A percentile compares a stretch with the other conserved stretches of the same genome.
Evolutionary conservation across 179 eudicot species (phyloP).

Genomic region (Silene coronaria): DNA sequence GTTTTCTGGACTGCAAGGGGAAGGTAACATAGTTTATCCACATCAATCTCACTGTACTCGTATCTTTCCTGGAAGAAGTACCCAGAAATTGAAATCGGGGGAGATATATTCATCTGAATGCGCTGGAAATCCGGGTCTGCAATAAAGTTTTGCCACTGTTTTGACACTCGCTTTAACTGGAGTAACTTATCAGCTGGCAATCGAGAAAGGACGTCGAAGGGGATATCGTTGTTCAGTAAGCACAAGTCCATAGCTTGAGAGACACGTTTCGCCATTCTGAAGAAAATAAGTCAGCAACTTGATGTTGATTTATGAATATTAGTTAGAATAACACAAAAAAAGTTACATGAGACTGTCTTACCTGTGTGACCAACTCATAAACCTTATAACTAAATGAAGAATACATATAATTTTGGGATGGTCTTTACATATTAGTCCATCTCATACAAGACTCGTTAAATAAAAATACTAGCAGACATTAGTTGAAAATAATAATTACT

Average conservation of each 20-base stretch:
- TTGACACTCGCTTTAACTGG: slow-evolving; percentile 33
- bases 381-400: too few relatives aligned
- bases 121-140: slow-evolving; percentile 36
- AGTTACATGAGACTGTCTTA: too few relatives aligned
- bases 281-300: background rate
- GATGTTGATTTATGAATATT: too few relatives aligned
- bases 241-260: slow-evolving; percentile 30
- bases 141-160: slow-evolving; percentile 40
- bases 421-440: too few relatives aligned
- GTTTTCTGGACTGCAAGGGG: slow-evolving; percentile 19
- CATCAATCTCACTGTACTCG: slow-evolving; percentile 36
- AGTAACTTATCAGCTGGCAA: slow-evolving; percentile 38
- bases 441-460: too few relatives aligned
- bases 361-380: too few relatives aligned
- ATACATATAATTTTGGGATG: too few relatives aligned
- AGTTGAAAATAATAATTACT: too few relatives aligned
- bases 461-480: too few relatives aligned
- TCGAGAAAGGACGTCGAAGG: slow-evolving; percentile 34
- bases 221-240: slow-evolving; percentile 32
- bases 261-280: slow-evolving; percentile 1
- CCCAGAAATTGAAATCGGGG: slow-evolving; percentile 36
- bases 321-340: too few relatives aligned
- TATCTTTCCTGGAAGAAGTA: slow-evolving; percentile 55
- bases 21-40: slow-evolving; percentile 36
- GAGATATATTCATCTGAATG: slow-evolving; percentile 28